Percentiles rank a stretch among this genome's conserved stretches.
Evolutionary conservation across 768 basidiomycete genomes (phyloP).

Genomic region (Pisolithus microcarpus): DNA sequence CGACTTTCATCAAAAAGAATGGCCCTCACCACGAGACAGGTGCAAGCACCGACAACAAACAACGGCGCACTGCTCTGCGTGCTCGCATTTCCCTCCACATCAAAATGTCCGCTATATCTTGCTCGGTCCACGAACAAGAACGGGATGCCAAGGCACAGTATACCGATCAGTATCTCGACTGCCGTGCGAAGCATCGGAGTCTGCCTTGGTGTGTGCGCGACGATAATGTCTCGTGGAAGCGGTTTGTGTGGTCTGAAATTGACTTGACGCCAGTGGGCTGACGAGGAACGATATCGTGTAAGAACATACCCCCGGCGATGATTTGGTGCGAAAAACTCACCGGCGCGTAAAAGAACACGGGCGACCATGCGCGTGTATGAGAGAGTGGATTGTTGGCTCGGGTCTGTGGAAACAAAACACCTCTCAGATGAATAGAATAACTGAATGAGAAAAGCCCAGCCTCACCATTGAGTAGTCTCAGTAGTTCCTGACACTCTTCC

Average conservation of each 20-base stretch:
- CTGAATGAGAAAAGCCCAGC: neutral
- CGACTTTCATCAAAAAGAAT: conserved; percentile 3
- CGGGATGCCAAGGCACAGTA: conserved; percentile 72
- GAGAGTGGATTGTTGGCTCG: conserved; percentile 21
- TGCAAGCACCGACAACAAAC: conserved; percentile 58
- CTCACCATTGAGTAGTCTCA: conserved; percentile 43
- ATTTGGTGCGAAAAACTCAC: conserved; percentile 33
- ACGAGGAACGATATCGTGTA: neutral
- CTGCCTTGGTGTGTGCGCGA: conserved; percentile 21
- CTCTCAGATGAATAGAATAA: neutral
- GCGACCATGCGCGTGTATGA: conserved; percentile 60
- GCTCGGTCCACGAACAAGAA: conserved; percentile 61
- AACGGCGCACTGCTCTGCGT: conserved; percentile 44
- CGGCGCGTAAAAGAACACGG: conserved; percentile 60
- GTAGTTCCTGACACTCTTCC: conserved; percentile 72
- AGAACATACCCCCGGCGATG: too few relatives aligned
- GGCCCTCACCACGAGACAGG: conserved; percentile 51
- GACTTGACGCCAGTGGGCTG: conserved; percentile 62
- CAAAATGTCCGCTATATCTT: conserved; percentile 38
- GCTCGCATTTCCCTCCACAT: conserved; percentile 46
- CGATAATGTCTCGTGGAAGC: conserved; percentile 46
- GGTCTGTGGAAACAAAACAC: conserved; percentile 6
- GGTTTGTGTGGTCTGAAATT: conserved; percentile 65
- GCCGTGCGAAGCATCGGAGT: conserved; percentile 42
- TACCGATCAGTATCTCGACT: conserved; percentile 52